phyloP scores from a whole-genome alignment of 495 filamentous ascomycete genomes.

The Parmelia sp. region DNA sequence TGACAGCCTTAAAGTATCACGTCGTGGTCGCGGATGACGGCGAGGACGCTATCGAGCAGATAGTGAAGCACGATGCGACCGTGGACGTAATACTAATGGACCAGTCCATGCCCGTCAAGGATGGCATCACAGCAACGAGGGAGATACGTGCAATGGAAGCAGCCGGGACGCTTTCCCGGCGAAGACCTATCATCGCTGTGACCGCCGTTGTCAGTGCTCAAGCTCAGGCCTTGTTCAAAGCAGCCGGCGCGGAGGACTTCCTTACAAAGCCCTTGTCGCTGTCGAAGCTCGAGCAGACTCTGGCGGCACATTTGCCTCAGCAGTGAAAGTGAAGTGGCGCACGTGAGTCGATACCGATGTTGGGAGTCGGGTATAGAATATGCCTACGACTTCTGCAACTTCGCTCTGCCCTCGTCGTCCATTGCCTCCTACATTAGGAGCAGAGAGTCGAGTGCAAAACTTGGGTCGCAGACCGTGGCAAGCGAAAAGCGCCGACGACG shows the following conservation, averaged over 20 bases:
- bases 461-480: background rate
- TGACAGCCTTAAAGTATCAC: slow-evolving; percentile 23
- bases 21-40: slow-evolving; percentile 50
- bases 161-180: slow-evolving; percentile 18
- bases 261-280: slow-evolving; percentile 46
- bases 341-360: background rate
- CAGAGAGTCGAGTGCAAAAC: background rate
- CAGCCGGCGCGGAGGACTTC: slow-evolving; percentile 44
- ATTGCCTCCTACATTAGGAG: background rate
- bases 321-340: background rate
- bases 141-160: slow-evolving; percentile 29
- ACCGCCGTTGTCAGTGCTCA: slow-evolving; percentile 42
- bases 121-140: slow-evolving; percentile 27
- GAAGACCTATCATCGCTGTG: slow-evolving; percentile 41
- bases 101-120: slow-evolving; percentile 29
- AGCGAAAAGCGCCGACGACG: background rate
- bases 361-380: background rate
- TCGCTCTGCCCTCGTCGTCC: background rate
- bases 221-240: slow-evolving; percentile 38
- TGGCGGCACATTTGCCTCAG: slow-evolving; percentile 13
- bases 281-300: slow-evolving; percentile 28
- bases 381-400: background rate
- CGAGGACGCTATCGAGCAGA: slow-evolving; percentile 50
- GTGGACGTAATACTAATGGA: slow-evolving; percentile 33
- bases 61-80: slow-evolving; percentile 28